Conservation (phyloP, 371 early-diverging fungal species). For the Nematocida sp. region DNA sequence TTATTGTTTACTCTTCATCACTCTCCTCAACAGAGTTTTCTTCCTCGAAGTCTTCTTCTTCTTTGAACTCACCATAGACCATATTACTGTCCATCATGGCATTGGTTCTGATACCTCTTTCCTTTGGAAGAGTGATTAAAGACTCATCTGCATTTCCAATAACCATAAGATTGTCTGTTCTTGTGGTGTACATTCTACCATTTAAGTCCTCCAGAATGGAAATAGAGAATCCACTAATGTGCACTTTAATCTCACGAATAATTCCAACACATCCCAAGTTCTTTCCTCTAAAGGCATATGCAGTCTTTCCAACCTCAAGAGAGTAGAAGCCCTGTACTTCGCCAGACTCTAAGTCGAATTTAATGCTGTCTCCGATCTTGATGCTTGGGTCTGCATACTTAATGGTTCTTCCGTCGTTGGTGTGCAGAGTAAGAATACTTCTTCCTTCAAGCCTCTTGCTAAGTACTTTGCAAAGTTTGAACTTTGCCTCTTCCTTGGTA, state of each 20-base stretch:
- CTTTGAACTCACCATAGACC: constrained; percentile 61
- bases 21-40: constrained; percentile 41
- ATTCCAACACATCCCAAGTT: constrained; percentile 97
- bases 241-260: constrained; percentile 90
- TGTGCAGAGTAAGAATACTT: constrained; percentile 89
- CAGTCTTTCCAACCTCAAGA: constrained; percentile 90
- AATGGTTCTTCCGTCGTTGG: constrained; percentile 97
- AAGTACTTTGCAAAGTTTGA: constrained; percentile 96
- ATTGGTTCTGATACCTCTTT: constrained; percentile 66
- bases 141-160: constrained; percentile 76
- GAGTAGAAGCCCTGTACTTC: constrained; percentile 87
- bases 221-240: constrained; percentile 91
- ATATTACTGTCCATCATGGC: constrained; percentile 67
- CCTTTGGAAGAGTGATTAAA: constrained; percentile 69
- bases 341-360: constrained; percentile 84
- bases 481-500: constrained; percentile 92
- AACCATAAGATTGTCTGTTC: constrained; percentile 82
- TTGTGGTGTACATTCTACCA: constrained; percentile 82
- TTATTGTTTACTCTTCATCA: constrained; percentile 38
- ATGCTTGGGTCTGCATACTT: constrained; percentile 97
- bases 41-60: constrained; percentile 20
- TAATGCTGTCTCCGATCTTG: constrained; percentile 95
- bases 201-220: constrained; percentile 84
- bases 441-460: constrained; percentile 84
- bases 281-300: constrained; percentile 92